These are phyloP conservation scores for Blumeria graminis DNA, from an alignment of 2,329 filamentous ascomycete species.

Conservation along the genomic window DNA sequence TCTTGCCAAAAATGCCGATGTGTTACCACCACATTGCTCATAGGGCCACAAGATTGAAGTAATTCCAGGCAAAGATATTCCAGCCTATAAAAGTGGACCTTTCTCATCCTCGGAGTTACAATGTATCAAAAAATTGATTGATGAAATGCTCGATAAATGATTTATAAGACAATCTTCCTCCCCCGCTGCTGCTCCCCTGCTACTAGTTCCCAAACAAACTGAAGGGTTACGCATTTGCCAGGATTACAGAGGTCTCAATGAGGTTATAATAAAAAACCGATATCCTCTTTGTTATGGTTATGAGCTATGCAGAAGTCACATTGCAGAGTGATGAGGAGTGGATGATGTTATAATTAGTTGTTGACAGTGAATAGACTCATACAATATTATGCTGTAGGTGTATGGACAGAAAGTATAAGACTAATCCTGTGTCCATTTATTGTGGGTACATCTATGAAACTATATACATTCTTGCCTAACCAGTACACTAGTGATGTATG, in stretches of 20 bases:
- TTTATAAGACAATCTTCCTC: not conserved
- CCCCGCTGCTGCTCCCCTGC: not conserved
- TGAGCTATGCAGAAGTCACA: too few species aligned
- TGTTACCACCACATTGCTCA: not conserved
- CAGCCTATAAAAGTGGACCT: not conserved
- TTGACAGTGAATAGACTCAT: too few species aligned
- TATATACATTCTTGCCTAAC: too few species aligned
- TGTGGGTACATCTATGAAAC: too few species aligned
- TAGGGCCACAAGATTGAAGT: not conserved
- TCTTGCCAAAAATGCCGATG: not conserved
- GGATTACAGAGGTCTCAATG: not conserved
- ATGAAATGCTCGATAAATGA: not conserved
- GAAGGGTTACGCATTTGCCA: not conserved
- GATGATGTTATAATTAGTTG: too few species aligned
- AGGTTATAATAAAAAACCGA: not conserved
- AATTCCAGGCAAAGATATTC: too few species aligned
- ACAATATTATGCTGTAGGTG: too few species aligned
- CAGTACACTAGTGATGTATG: too few species aligned
- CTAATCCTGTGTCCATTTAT: too few species aligned
- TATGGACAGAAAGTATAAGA: too few species aligned
- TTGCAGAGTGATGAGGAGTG: too few species aligned
- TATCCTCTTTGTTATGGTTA: too few species aligned
- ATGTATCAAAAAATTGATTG: not conserved
- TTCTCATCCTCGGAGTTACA: not conserved
- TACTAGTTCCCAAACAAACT: not conserved